Percentiles rank a stretch among this genome's conserved stretches.
Conservation (phyloP, 495 filamentous ascomycete species). For the Friedmanniomyces simplex region DNA sequence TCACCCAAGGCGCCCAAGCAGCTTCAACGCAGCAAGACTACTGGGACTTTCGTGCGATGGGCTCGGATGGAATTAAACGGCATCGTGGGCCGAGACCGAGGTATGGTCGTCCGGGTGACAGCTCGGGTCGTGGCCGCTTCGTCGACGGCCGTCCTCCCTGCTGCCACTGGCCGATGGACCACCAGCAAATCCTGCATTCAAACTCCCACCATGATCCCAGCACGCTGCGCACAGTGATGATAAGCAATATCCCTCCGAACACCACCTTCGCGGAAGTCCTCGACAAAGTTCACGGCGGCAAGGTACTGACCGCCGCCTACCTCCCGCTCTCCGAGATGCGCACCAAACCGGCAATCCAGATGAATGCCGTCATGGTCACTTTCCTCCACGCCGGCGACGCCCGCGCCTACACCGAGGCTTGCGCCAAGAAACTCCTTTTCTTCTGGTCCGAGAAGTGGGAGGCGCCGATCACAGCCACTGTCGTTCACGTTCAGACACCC, state of each 20-base stretch:
- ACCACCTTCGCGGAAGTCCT: conserved; percentile 3
- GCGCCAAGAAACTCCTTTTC: not conserved
- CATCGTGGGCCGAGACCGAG: no score
- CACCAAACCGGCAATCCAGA: not conserved
- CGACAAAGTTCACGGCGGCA: conserved; percentile 8
- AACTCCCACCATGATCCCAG: not conserved
- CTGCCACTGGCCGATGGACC: not conserved
- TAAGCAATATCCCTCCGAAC: conserved; percentile 2
- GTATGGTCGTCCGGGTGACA: not conserved
- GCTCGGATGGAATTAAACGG: no score
- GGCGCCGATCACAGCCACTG: not conserved
- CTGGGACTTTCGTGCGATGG: no score
- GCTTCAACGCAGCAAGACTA: no score
- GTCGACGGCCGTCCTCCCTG: not conserved
- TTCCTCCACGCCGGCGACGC: conserved; percentile 4
- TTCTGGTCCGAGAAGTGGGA: not conserved
- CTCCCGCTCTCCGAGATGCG: not conserved
- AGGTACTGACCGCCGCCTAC: conserved; percentile 1
- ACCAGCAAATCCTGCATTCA: not conserved
- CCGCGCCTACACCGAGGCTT: not conserved
- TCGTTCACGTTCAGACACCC: not conserved
- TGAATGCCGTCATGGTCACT: conserved; percentile 2
- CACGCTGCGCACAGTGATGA: conserved; percentile 1
- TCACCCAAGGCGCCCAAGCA: no score
- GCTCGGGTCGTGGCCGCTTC: not conserved